These are phyloP conservation scores for Suillus hirtellus DNA, from an alignment of 768 basidiomycete genomes.

Conservation along the genomic window DNA sequence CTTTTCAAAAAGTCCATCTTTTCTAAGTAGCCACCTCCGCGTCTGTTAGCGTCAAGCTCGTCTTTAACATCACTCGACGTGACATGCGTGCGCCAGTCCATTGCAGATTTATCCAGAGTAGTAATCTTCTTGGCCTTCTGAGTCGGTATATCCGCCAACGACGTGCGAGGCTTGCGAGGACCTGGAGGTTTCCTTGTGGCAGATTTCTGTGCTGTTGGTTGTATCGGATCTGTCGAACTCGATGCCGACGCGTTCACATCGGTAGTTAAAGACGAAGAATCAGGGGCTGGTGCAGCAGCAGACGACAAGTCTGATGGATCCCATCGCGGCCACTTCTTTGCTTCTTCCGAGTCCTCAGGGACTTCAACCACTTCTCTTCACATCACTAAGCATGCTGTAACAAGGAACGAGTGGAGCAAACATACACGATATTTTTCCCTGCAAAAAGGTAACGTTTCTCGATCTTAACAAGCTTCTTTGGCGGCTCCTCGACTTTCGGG, in stretches of 20 bases:
- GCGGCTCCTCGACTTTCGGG: slow-evolving; percentile 18
- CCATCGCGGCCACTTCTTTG: slow-evolving; percentile 72
- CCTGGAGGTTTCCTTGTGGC: slow-evolving; percentile 48
- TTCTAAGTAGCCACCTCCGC: slow-evolving; percentile 79
- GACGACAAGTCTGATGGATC: slow-evolving; percentile 13
- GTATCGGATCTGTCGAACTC: not conserved
- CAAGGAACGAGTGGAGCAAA: slow-evolving; percentile 31
- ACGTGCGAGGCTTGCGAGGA: slow-evolving; percentile 64
- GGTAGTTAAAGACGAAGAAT: slow-evolving; percentile 8
- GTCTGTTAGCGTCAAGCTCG: slow-evolving; percentile 72
- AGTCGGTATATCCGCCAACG: slow-evolving; percentile 54
- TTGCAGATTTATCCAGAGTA: slow-evolving; percentile 81
- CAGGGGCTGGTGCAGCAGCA: slow-evolving; percentile 9
- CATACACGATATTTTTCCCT: slow-evolving; percentile 73
- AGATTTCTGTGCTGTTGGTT: not conserved
- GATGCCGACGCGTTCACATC: not conserved
- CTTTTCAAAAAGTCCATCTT: slow-evolving; percentile 82
- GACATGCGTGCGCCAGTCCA: slow-evolving; percentile 82
- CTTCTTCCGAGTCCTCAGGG: slow-evolving; percentile 69
- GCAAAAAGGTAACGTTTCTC: slow-evolving; percentile 73
- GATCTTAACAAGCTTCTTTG: slow-evolving; percentile 59
- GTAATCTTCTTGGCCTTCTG: slow-evolving; percentile 74
- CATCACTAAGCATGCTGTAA: slow-evolving; percentile 5
- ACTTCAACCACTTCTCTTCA: slow-evolving; percentile 75
- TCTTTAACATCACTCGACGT: slow-evolving; percentile 52